Percentiles rank a stretch among this genome's conserved stretches.
phyloP scores from a whole-genome alignment of 1,284 basidiomycete genomes.

The Rhodotorula sp. region DNA sequence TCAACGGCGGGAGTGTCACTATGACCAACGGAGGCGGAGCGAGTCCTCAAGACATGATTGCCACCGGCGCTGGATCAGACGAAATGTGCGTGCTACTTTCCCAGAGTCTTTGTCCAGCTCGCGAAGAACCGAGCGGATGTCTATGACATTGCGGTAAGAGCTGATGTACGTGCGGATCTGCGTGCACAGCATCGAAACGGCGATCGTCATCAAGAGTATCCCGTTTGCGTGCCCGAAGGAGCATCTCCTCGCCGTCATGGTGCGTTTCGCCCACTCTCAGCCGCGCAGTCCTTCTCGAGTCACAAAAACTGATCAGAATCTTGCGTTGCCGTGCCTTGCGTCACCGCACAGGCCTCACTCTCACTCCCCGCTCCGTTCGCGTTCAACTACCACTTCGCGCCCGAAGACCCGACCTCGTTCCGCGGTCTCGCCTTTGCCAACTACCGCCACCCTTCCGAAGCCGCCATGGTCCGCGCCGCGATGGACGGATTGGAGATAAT shows the following conservation, averaged over 20 bases:
- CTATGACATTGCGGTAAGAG: not conserved
- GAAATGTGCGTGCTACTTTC: slow-evolving; percentile 31
- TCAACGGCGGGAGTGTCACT: not conserved
- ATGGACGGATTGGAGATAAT: slow-evolving; percentile 64
- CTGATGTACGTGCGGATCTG: not conserved
- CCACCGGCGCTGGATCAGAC: not conserved
- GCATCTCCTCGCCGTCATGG: slow-evolving; percentile 92
- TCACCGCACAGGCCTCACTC: slow-evolving; percentile 67
- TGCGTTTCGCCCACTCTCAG: slow-evolving; percentile 52
- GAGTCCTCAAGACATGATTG: not conserved
- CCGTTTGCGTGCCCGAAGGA: slow-evolving; percentile 97
- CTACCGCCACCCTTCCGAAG: slow-evolving; percentile 86
- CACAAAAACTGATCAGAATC: slow-evolving; percentile 14
- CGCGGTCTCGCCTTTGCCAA: slow-evolving; percentile 98
- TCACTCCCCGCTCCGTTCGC: slow-evolving; percentile 98
- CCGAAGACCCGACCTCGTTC: slow-evolving; percentile 73
- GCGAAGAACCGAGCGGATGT: not conserved
- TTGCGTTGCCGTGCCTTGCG: not conserved
- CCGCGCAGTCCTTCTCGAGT: slow-evolving; percentile 9
- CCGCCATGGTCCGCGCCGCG: slow-evolving; percentile 47
- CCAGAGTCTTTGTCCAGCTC: not conserved
- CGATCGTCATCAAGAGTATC: slow-evolving; percentile 96
- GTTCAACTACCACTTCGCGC: slow-evolving; percentile 96
- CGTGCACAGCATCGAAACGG: slow-evolving; percentile 72
- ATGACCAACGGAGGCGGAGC: not conserved